These are phyloP conservation scores for Brettanomyces nanus DNA, from an alignment of 805 yeast species.

Conservation along the genomic window DNA sequence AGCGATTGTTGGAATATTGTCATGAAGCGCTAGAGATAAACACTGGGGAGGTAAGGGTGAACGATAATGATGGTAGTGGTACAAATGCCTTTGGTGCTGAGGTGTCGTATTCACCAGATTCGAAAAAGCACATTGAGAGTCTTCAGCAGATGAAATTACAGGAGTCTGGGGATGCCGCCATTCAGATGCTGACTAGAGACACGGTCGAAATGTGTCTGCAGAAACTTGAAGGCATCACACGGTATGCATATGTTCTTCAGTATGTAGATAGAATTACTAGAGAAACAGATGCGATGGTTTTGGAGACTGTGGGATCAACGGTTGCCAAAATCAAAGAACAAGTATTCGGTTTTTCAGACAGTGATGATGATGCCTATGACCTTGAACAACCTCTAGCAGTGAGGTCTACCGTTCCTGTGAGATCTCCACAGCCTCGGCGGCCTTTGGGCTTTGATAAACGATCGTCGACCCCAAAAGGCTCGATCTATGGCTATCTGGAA, in stretches of 20 bases:
- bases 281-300: conserved; percentile 67
- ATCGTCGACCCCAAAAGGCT: conserved; percentile 9
- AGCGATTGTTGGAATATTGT: conserved; percentile 52
- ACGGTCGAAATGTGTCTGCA: conserved; percentile 51
- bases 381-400: neutral
- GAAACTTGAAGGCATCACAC: conserved; percentile 60
- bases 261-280: conserved; percentile 69
- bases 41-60: conserved; percentile 48
- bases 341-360: conserved; percentile 14
- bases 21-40: conserved; percentile 69
- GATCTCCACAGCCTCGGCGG: conserved; percentile 9
- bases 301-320: conserved; percentile 55
- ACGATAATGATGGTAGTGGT: conserved; percentile 13
- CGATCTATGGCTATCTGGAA: conserved; percentile 1
- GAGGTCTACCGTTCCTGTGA: neutral
- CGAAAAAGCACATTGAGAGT: conserved; percentile 45
- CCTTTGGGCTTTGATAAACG: conserved; percentile 11
- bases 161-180: conserved; percentile 55
- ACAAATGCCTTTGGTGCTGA: conserved; percentile 11
- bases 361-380: conserved; percentile 17
- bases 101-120: conserved; percentile 48
- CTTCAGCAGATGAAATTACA: conserved; percentile 35
- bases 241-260: conserved; percentile 66
- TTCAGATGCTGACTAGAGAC: conserved; percentile 54
- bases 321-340: conserved; percentile 42